Evolutionary conservation across 331 rosid genomes (phyloP).

Genomic region (Stylosanthes scabra): DNA sequence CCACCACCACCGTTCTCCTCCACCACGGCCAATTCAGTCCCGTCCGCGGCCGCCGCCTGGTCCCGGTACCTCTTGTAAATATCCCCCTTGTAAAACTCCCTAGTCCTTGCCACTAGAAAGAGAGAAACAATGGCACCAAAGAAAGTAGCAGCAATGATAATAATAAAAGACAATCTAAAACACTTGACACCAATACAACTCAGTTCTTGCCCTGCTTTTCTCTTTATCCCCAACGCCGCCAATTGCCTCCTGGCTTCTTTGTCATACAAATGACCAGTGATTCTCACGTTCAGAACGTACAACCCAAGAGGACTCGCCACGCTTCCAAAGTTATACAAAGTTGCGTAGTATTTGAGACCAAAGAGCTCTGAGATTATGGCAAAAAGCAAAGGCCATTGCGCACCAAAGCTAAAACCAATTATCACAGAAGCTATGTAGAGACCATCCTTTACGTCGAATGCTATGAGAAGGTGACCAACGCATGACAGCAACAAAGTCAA

Average conservation of each 20-base stretch:
- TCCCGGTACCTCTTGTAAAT: constrained; percentile 63
- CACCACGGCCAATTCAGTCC: constrained; percentile 6
- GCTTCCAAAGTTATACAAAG: constrained; percentile 78
- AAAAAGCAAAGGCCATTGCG: constrained; percentile 76
- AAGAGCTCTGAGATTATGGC: constrained; percentile 74
- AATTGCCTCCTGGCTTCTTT: constrained; percentile 63
- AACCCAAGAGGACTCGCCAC: constrained; percentile 76
- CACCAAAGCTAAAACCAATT: constrained; percentile 77
- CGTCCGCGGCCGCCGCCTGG: not conserved
- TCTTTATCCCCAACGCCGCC: constrained; percentile 42
- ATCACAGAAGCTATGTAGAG: constrained; percentile 72
- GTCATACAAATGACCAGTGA: constrained; percentile 71
- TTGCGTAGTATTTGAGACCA: constrained; percentile 77
- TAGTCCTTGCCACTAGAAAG: constrained; percentile 68
- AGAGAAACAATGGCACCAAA: constrained; percentile 66
- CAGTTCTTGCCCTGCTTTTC: constrained; percentile 47
- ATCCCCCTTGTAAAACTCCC: constrained; percentile 62
- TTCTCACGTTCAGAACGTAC: constrained; percentile 66
- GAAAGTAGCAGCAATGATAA: constrained; percentile 65
- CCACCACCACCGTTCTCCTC: constrained; percentile 6
- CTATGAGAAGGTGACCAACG: constrained; percentile 75
- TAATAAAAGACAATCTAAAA: constrained; percentile 63
- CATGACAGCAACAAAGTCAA: constrained; percentile 62
- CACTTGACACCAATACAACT: constrained; percentile 64
- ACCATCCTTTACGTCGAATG: constrained; percentile 60